Conservation (phyloP, 305 asterid genomes). For the Rubia balearica region DNA sequence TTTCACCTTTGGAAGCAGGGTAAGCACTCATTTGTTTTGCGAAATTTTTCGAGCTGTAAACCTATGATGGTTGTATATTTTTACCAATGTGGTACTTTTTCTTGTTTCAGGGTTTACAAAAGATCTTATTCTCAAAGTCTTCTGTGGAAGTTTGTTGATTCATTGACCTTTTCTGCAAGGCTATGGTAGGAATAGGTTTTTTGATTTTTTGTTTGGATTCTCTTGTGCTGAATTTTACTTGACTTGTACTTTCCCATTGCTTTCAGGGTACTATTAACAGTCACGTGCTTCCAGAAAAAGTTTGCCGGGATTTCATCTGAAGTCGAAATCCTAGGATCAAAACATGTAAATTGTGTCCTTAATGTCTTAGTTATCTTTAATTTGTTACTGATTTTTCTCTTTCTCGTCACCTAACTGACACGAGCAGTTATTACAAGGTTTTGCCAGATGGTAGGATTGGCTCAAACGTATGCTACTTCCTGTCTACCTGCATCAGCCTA, state of each 20-base stretch:
- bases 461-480: conserved; percentile 52
- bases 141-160: conserved; percentile 60
- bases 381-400: background rate
- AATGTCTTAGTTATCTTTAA: background rate
- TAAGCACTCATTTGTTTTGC: conserved; percentile 27
- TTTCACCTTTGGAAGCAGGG: conserved; percentile 78
- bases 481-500: conserved; percentile 49
- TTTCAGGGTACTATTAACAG: conserved; percentile 19
- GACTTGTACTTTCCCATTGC: background rate
- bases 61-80: conserved; percentile 16
- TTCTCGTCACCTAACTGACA: conserved; percentile 30
- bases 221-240: background rate
- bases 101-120: conserved; percentile 49
- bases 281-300: conserved; percentile 51
- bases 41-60: conserved; percentile 4
- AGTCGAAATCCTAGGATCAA: conserved; percentile 73
- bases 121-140: conserved; percentile 42
- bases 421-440: conserved; percentile 45
- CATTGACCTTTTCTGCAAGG: conserved; percentile 64
- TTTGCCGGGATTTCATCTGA: conserved; percentile 57
- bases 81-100: conserved; percentile 15
- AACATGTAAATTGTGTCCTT: conserved; percentile 41
- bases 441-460: conserved; percentile 81
- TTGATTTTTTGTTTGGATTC: conserved; percentile 11
- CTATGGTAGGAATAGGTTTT: conserved; percentile 49